Conservation (phyloP, 495 filamentous ascomycete genomes). For the Astrothelium macrocarpum region DNA sequence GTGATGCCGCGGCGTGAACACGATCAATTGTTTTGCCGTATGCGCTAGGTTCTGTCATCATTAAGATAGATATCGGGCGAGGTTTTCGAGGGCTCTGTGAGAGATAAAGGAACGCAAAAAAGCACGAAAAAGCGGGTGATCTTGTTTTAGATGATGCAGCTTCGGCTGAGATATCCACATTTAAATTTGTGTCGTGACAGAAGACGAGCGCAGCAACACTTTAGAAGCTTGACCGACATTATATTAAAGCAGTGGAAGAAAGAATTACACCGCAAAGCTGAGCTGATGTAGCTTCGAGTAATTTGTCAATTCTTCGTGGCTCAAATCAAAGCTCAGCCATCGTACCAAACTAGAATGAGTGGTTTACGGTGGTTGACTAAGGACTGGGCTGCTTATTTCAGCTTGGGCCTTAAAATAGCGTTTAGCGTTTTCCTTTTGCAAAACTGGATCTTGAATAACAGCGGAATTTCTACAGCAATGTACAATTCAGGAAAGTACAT, state of each 20-base stretch:
- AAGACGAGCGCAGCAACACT: background rate
- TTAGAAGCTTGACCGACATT: background rate
- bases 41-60: background rate
- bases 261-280: background rate
- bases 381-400: background rate
- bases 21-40: background rate
- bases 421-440: too few species aligned
- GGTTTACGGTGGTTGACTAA: background rate
- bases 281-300: background rate
- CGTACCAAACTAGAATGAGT: background rate
- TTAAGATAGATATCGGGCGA: background rate
- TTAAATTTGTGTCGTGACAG: background rate
- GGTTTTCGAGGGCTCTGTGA: background rate
- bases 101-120: background rate
- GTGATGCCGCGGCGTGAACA: background rate
- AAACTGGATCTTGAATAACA: too few species aligned
- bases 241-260: background rate
- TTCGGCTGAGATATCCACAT: background rate
- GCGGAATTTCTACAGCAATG: too few species aligned
- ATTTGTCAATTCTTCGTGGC: background rate
- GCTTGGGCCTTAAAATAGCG: background rate
- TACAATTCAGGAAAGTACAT: too few species aligned
- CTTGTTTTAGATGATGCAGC: background rate
- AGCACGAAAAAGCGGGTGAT: background rate
- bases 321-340: background rate